Conservation (phyloP, 2,329 filamentous ascomycete species). For the Epichloe glyceriae region DNA sequence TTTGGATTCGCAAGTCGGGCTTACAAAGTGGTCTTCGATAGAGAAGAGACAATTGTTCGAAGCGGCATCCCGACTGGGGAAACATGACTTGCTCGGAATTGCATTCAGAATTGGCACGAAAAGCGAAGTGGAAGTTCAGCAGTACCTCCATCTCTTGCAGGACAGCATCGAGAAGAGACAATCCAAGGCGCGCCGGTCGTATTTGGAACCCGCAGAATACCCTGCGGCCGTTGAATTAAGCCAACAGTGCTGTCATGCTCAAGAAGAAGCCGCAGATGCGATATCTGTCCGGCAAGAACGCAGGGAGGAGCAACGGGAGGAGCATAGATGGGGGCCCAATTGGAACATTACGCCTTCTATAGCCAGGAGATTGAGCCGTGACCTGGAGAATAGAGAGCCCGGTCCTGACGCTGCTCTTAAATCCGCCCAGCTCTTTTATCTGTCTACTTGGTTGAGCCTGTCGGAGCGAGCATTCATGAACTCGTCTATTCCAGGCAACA, state of each 20-base stretch:
- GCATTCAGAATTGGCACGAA: constrained; percentile 55
- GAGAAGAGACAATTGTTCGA: constrained; percentile 65
- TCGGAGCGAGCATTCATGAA: constrained; percentile 68
- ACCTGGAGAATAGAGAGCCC: constrained; percentile 1
- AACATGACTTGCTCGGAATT: constrained; percentile 48
- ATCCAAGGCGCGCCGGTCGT: constrained; percentile 17
- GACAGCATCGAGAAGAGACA: constrained; percentile 30
- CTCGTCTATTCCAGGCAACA: constrained; percentile 42
- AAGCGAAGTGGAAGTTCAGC: constrained; percentile 56
- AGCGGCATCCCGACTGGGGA: constrained; percentile 50
- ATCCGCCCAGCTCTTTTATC: constrained; percentile 43
- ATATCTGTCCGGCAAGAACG: constrained; percentile 51
- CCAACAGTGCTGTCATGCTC: constrained; percentile 45
- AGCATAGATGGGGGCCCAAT: constrained; percentile 42
- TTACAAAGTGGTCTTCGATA: constrained; percentile 51
- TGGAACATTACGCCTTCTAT: constrained; percentile 49
- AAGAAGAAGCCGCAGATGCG: constrained; percentile 57
- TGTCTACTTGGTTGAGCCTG: constrained; percentile 48
- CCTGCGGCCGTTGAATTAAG: constrained; percentile 64
- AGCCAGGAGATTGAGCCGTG: constrained; percentile 18
- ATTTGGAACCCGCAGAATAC: constrained; percentile 39
- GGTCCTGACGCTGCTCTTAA: constrained; percentile 21
- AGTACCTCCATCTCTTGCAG: constrained; percentile 54
- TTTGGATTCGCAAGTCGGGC: constrained; percentile 47
- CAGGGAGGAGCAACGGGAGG: constrained; percentile 47